Conservation (phyloP, 371 early-diverging fungal genomes). For the Rhizopus stolonifer region DNA sequence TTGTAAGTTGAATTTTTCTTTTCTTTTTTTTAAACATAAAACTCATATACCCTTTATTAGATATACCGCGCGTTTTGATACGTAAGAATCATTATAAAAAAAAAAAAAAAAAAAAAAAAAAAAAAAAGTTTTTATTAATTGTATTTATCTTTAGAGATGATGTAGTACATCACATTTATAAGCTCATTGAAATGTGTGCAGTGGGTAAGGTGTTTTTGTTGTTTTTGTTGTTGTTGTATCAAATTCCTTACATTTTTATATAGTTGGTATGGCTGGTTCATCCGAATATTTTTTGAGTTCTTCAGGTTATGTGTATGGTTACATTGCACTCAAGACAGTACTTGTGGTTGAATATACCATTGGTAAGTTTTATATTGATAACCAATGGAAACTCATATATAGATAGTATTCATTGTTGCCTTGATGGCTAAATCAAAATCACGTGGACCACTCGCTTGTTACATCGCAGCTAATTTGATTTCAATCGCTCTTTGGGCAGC, state of each 20-base stretch:
- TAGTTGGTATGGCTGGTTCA: slow-evolving; percentile 53
- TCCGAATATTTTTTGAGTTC: slow-evolving; percentile 49
- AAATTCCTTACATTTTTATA: background rate
- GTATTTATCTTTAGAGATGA: slow-evolving; percentile 35
- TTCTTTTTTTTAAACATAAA: background rate
- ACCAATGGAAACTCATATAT: too few species aligned
- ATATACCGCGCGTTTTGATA: slow-evolving; percentile 59
- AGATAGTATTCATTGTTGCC: slow-evolving; percentile 37
- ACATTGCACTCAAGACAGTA: slow-evolving; percentile 51
- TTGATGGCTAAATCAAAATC: slow-evolving; percentile 47
- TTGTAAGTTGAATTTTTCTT: slow-evolving; percentile 43
- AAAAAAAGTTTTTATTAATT: background rate
- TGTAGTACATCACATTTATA: slow-evolving; percentile 53
- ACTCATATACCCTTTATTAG: slow-evolving; percentile 17
- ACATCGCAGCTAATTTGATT: slow-evolving; percentile 47
- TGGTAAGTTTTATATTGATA: slow-evolving; percentile 31
- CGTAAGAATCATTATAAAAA: slow-evolving; percentile 47
- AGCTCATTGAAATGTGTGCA: slow-evolving; percentile 52
- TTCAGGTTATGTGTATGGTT: slow-evolving; percentile 49
- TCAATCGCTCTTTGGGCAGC: slow-evolving; percentile 56
- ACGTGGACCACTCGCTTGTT: slow-evolving; percentile 36
- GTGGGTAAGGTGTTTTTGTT: slow-evolving; percentile 34
- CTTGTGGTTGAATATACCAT: slow-evolving; percentile 56
- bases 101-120: background rate
- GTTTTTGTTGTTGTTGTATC: background rate